A percentile compares a stretch with the other conserved stretches of the same genome.
These are phyloP conservation scores for Lophiostoma macrostomum DNA, from an alignment of 495 filamentous ascomycete genomes.

Conservation along the genomic window DNA sequence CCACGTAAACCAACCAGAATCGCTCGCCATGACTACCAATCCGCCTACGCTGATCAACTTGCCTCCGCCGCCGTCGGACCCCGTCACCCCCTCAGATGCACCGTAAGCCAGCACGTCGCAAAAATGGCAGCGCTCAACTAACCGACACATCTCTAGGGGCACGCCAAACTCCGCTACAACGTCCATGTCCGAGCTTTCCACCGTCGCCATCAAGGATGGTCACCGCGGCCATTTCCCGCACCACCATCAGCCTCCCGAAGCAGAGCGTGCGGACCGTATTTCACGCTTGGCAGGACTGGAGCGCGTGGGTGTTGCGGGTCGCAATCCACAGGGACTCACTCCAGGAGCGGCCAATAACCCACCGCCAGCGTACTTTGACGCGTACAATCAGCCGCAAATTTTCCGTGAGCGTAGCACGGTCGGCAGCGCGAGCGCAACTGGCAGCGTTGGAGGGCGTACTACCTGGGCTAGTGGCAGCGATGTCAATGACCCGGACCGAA, in stretches of 20 bases:
- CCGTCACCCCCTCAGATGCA: conserved; percentile 85
- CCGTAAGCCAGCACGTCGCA: conserved; percentile 59
- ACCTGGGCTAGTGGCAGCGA: conserved; percentile 71
- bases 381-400: conserved; percentile 52
- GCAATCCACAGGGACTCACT: conserved; percentile 36
- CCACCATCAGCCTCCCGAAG: conserved; percentile 60
- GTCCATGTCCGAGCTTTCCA: conserved; percentile 80
- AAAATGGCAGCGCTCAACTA: not conserved
- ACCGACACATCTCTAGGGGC: conserved; percentile 52
- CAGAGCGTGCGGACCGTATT: conserved; percentile 90
- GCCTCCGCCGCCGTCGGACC: conserved; percentile 76
- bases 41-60: conserved; percentile 77
- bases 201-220: conserved; percentile 91
- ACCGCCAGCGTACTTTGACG: conserved; percentile 64
- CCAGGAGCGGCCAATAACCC: conserved; percentile 17
- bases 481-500: conserved; percentile 60
- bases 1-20: not conserved
- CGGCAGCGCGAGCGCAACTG: conserved; percentile 76
- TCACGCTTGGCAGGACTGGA: conserved; percentile 85
- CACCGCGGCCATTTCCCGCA: conserved; percentile 68
- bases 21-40: conserved; percentile 36
- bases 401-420: conserved; percentile 74
- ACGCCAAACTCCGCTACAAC: conserved; percentile 89
- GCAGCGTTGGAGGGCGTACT: conserved; percentile 67
- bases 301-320: conserved; percentile 52